Evolutionary conservation across 225 moss, liverwort and hornwort species (phyloP), one percentile per base, ranked within the genome.

Genomic region (Pseudisothecium myosuroides): DNA sequence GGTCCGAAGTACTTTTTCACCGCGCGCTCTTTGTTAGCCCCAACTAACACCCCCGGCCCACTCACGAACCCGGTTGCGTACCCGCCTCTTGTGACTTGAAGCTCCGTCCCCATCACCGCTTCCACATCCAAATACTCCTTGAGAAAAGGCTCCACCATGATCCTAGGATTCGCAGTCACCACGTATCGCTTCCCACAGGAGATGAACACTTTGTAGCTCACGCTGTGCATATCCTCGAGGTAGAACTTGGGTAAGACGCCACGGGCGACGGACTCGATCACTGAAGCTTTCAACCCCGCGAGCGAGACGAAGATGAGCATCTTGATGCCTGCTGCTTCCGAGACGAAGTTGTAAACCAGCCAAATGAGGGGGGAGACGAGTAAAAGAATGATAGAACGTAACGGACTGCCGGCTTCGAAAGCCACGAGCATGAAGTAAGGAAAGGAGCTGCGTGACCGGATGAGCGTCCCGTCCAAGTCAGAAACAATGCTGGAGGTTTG

Each of bases 211-310:
- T 93, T 93, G 89, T 94, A 98, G 22, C 94, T 89, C 6, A 86
- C 87, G 7, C 95, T 94, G 68, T 98, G 97, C 96, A 98, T 94
- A 8, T 96, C 97, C 45, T 96, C 96, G 2, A 98, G 84, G 82
- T 98, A 98, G n/a, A 98, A 98, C 85, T 96, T 98, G 21, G 97
- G 96, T 3, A 98, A 69, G 10, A 98, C 97, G 7, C 97, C 97
- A 1, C 97, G 95, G 20, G 96, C 92, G 2, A 98, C 96, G 0
- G 96, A 95, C 90, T 98, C 97, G 17, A 98, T 89, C 1, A 93
- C 96, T 0, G 96, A 91, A 56, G 74, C 88, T 67, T 95, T 95
- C 17, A 98, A 68, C 1, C 96, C 96, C 5, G 95, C 96, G 17
- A 93, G 91, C 1, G 97, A 89, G 6, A 98, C 55, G 81, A 94